These are phyloP conservation scores for Margaritispora aquatica DNA, from an alignment of 495 filamentous ascomycete genomes.

Conservation along the genomic window DNA sequence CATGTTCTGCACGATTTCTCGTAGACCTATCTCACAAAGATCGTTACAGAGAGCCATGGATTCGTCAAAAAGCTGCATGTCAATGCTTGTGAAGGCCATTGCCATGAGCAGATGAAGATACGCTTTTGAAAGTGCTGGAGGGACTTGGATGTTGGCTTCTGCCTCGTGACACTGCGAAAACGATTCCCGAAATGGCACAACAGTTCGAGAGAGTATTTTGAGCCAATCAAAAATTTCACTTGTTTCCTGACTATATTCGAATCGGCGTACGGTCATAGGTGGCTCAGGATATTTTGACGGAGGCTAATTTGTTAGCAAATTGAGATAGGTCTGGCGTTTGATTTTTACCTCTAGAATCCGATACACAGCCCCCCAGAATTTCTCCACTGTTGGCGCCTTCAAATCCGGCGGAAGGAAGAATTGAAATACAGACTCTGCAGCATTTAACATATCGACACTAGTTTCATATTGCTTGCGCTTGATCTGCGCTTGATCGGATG, in stretches of 20 bases:
- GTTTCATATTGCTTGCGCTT: constrained; percentile 18
- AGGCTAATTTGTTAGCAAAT: too few relatives aligned
- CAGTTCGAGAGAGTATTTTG: constrained; percentile 15
- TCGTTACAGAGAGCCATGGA: constrained; percentile 14
- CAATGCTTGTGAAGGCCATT: constrained; percentile 17
- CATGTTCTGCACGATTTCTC: constrained; percentile 17
- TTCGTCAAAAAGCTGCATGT: constrained; percentile 16
- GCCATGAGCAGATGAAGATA: constrained; percentile 30
- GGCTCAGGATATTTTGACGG: neutral
- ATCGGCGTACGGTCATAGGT: neutral
- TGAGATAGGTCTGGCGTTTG: too few relatives aligned
- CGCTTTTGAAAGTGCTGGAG: constrained; percentile 25
- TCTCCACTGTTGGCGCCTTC: constrained; percentile 22
- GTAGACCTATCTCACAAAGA: constrained; percentile 18
- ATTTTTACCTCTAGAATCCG: neutral
- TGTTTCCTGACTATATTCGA: neutral
- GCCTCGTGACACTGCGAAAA: constrained; percentile 18
- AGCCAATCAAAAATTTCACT: constrained; percentile 14
- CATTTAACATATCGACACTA: constrained; percentile 27
- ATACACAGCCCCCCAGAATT: constrained; percentile 32
- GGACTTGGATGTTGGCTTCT: constrained; percentile 20
- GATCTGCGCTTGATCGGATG: neutral
- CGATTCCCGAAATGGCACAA: constrained; percentile 24
- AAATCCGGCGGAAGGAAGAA: constrained; percentile 30
- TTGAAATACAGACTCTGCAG: constrained; percentile 27